Conservation (phyloP, 306 rosid species). For the Vigna nakashimae region DNA sequence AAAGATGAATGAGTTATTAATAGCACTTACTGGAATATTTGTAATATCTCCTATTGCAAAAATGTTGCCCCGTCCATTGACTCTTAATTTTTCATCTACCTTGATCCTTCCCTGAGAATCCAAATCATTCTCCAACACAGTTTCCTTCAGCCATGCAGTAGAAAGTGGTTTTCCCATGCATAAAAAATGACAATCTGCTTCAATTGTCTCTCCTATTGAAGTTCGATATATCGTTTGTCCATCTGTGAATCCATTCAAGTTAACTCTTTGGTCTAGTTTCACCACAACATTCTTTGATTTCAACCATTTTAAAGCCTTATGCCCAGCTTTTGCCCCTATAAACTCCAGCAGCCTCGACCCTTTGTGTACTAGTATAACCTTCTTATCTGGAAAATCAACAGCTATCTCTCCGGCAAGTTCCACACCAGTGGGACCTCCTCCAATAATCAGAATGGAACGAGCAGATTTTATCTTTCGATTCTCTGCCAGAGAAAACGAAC, state of each 20-base stretch:
- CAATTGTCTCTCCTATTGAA: slow-evolving; percentile 63
- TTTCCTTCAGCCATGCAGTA: slow-evolving; percentile 76
- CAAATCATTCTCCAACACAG: slow-evolving; percentile 52
- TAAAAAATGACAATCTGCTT: slow-evolving; percentile 71
- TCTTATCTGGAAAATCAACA: slow-evolving; percentile 71
- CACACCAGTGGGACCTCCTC: slow-evolving; percentile 93
- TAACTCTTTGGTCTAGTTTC: slow-evolving; percentile 61
- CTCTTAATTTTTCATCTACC: slow-evolving; percentile 73
- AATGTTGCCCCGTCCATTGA: slow-evolving; percentile 60
- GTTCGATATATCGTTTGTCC: slow-evolving; percentile 56
- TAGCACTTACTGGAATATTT: slow-evolving; percentile 67
- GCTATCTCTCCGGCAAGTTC: slow-evolving; percentile 90
- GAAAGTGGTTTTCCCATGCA: slow-evolving; percentile 63
- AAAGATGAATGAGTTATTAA: slow-evolving; percentile 20
- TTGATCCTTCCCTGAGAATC: slow-evolving; percentile 64
- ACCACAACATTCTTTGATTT: slow-evolving; percentile 67
- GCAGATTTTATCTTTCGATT: slow-evolving; percentile 68
- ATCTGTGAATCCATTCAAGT: slow-evolving; percentile 42
- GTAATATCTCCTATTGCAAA: slow-evolving; percentile 88
- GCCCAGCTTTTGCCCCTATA: slow-evolving; percentile 71
- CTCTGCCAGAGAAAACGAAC: slow-evolving; percentile 57
- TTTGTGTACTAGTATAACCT: slow-evolving; percentile 66
- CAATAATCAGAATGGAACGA: slow-evolving; percentile 74
- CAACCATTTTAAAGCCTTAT: slow-evolving; percentile 66
- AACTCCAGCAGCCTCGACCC: slow-evolving; percentile 82